Evolutionary conservation across 2,329 filamentous ascomycete genomes (phyloP), one percentile per base, ranked within the genome.

Genomic region (Pseudogymnoascus verrucosus): DNA sequence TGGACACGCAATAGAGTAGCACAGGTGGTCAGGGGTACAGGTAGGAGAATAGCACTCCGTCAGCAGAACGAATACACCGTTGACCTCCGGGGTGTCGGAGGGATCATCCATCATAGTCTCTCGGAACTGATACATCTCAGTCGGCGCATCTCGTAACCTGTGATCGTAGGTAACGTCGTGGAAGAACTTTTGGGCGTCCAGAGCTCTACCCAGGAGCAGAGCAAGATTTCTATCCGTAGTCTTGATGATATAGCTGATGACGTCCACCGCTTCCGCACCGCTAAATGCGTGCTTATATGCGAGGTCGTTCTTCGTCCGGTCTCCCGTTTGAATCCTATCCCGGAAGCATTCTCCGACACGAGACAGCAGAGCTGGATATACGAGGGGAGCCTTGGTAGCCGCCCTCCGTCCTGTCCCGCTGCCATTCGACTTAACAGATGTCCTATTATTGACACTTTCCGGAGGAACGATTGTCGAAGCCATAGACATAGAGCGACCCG

Each of bases 121-220:
- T 69, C 90, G 87, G 77, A 99, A 99, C 74, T 98, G 93, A 75
- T 98, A 99, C 75, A 99, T 90, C 76, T 99, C 95, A 61, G 88
- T 89, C 42, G 88, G 85, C n/a, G 93, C 96, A 76, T 99, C 95
- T 76, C 95, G 89, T 71, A 99, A 79, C 59, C 95, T 86, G 76
- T 99, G 95, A 71, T 97, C 93, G 76, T 99, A 99, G 0, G 93
- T 97, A 61, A 98, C 95, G 81, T 99, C 95, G 78, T 99, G 95
- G 74, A 99, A 99, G 78, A 96, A 97, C 75, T 98, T 98, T 74
- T 99, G 95, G 23, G 95, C 95, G 77, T 99, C 95, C 65, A 99
- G 79, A 44, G 95, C 92, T 73, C 95, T 86, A 66, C 95, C 95
- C 14, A 99, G 80, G 8, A 99, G 84, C 60, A 99, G 80, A 10